A percentile compares a stretch with the other conserved stretches of the same genome.
Evolutionary conservation across 352 stramenopile genomes (phyloP).

Genomic region (Globisporangium paroecandrum): DNA sequence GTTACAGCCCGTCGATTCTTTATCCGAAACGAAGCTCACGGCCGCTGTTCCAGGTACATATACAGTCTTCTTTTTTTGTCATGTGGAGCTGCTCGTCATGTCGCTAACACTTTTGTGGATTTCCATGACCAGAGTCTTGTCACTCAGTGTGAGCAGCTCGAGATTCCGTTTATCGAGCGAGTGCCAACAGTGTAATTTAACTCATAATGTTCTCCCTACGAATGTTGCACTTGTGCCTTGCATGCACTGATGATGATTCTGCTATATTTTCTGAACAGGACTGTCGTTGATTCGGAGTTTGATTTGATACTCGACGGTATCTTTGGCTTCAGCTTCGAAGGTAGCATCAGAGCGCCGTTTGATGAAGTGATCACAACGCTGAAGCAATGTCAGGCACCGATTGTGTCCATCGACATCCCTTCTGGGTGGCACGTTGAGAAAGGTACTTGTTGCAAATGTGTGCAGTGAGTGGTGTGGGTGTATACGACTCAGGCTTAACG

Average conservation of each 20-base stretch:
- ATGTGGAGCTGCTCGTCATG: neutral
- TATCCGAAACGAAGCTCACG: conserved; percentile 92
- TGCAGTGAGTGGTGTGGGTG: neutral
- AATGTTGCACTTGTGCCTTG: neutral
- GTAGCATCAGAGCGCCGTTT: conserved; percentile 88
- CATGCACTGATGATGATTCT: neutral
- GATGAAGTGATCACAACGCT: conserved; percentile 82
- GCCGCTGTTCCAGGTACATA: conserved; percentile 67
- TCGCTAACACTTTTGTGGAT: neutral
- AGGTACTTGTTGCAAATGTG: conserved; percentile 27
- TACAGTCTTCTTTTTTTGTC: too few species aligned
- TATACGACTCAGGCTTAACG: neutral
- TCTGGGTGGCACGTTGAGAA: conserved; percentile 97
- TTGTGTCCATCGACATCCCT: conserved; percentile 98
- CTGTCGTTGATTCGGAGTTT: conserved; percentile 54
- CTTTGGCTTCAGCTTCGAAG: conserved; percentile 98
- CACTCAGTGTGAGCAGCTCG: conserved; percentile 67
- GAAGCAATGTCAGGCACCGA: conserved; percentile 53
- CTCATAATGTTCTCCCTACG: neutral
- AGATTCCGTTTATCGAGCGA: conserved; percentile 78
- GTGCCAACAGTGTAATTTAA: conserved; percentile 31
- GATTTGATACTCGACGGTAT: conserved; percentile 97
- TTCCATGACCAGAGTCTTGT: conserved; percentile 47
- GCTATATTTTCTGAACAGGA: conserved; percentile 17
- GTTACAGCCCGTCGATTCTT: conserved; percentile 90